Conservation (phyloP, 73 alveolate genomes). For the Halteria grandinella region DNA sequence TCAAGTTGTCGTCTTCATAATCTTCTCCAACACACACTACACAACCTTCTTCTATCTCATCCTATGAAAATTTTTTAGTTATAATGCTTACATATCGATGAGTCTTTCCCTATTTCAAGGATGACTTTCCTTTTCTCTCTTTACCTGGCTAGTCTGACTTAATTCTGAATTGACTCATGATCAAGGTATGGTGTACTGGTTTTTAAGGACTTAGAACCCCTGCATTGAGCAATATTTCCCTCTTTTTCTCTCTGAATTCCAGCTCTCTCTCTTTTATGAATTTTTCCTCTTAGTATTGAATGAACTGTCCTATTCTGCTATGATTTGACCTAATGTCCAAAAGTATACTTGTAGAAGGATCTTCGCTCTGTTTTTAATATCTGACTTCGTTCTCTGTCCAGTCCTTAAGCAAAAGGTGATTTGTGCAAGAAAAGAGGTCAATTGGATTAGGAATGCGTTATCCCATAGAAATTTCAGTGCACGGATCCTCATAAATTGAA, state of each 20-base stretch:
- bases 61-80: too few species aligned
- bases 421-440: not conserved
- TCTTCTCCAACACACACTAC: slow-evolving; percentile 30
- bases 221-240: too few species aligned
- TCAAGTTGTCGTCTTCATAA: slow-evolving; percentile 45
- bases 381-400: not conserved
- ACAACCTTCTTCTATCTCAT: slow-evolving; percentile 1
- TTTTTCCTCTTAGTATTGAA: slow-evolving; percentile 19
- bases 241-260: slow-evolving; percentile 22
- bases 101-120: too few species aligned
- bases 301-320: not conserved
- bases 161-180: too few species aligned
- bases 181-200: too few species aligned
- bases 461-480: not conserved
- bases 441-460: not conserved
- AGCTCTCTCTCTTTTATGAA: slow-evolving; percentile 24
- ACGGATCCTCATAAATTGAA: not conserved
- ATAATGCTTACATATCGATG: too few species aligned
- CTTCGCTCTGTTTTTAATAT: not conserved
- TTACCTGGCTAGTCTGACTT: too few species aligned
- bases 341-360: too few species aligned
- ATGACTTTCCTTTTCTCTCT: too few species aligned
- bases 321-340: slow-evolving; percentile 2
- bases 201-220: too few species aligned
- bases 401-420: not conserved